Percentiles rank a stretch among this genome's conserved stretches.
Conservation (phyloP, 495 filamentous ascomycete genomes). For the Aspergillus taichungensis region DNA sequence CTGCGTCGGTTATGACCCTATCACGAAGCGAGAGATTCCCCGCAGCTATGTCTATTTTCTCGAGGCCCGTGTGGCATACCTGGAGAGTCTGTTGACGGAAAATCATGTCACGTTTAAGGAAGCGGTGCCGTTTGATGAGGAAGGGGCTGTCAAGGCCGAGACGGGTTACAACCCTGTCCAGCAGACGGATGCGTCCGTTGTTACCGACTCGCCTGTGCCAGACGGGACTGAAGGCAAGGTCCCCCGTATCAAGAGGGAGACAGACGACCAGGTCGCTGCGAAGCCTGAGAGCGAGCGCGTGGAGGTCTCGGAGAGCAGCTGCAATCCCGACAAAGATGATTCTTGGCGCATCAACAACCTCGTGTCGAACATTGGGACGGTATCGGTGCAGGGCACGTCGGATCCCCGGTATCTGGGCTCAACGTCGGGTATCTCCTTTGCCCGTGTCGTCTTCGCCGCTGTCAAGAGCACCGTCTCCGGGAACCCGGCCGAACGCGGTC, state of each 20-base stretch:
- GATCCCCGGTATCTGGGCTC: conserved; percentile 77
- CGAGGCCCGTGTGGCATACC: conserved; percentile 72
- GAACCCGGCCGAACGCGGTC: conserved; percentile 48
- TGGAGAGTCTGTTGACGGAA: conserved; percentile 67
- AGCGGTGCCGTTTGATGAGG: conserved; percentile 68
- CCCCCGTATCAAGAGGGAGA: conserved; percentile 18
- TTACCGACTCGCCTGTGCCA: conserved; percentile 10
- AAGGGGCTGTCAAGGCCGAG: conserved; percentile 31
- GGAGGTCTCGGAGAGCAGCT: conserved; percentile 13
- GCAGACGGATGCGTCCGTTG: conserved; percentile 3
- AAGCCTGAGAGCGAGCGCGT: conserved; percentile 30
- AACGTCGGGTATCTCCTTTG: conserved; percentile 88
- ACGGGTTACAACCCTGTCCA: conserved; percentile 22
- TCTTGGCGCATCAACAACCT: conserved; percentile 59
- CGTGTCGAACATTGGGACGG: conserved; percentile 68
- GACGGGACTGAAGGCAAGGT: conserved; percentile 13
- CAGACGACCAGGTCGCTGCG: conserved; percentile 1
- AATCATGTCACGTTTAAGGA: conserved; percentile 65
- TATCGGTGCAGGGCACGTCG: conserved; percentile 65
- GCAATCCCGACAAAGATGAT: conserved; percentile 40
- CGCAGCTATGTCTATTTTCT: conserved; percentile 93
- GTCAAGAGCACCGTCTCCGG: conserved; percentile 71
- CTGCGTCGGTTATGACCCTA: conserved; percentile 92
- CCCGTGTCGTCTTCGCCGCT: conserved; percentile 86
- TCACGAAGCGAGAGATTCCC: conserved; percentile 89